Base-by-base conservation (phyloP, 805 yeast genomes). In the Ogataea zsoltii region DNA sequence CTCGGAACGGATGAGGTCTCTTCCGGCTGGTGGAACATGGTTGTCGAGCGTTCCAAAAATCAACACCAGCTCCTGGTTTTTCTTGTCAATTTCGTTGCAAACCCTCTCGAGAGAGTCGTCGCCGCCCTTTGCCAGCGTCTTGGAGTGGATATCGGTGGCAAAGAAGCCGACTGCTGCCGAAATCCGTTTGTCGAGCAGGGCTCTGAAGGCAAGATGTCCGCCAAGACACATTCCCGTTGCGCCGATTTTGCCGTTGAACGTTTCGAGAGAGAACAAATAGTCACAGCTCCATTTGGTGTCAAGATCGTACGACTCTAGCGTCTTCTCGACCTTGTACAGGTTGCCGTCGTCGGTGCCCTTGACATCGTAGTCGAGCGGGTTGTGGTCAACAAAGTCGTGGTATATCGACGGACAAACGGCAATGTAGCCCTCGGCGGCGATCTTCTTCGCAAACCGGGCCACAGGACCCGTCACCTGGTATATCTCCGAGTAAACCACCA, bases 181-280 rank as follows among this genome's bases (percentile, higher is more conserved):
- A 36, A 86, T 79, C 46, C 88, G 67, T 30, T 74, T 69, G 57
- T 85, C 88, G 53, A 85, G 70, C 2, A 83, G 81, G 2, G 82
- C 74, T 53, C 95, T 71, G 67, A 76, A 84, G 1, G 94, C 92
- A 56, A 85, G 69, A 61, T 86, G 94, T 1, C 94, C 95, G 16
- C 94, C 94, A 30, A 86, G 75, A 62, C 95, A 87, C 94, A 87
- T 87, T 15, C 94, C 95, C 2, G 92, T 85, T 36, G 90, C 83
- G 30, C 94, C 94, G 54, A 85, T 77, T 46, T 74, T 77, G 33
- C 91, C 91, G 51, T 77, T 81, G 61, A 85, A 85, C 10, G 88
- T 83, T 1, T 74, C 68, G 51, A 86, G 70, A 2, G 75, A 55
- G 38, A 64, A 63, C 45, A 86, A 70, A 58, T 84, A 80, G 58